Evolutionary conservation across 768 basidiomycete species (phyloP).

Genomic region (Kwoniella newhampshirensis): DNA sequence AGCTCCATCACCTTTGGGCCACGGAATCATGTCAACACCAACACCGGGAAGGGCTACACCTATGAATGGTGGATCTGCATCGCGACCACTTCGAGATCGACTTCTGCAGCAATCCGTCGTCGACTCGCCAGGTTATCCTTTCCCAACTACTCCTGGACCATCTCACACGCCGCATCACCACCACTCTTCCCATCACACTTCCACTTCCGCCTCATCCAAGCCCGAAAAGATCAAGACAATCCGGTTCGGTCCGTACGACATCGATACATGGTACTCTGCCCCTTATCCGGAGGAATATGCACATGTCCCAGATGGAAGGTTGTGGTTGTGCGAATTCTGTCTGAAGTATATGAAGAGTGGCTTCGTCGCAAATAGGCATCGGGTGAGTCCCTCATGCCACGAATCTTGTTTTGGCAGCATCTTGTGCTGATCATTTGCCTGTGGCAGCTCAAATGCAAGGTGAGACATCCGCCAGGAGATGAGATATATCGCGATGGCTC

Average conservation of each 20-base stretch:
- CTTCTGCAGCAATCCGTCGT: conserved; percentile 31
- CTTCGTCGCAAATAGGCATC: conserved; percentile 80
- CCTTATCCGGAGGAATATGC: conserved; percentile 98
- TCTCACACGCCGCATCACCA: conserved; percentile 35
- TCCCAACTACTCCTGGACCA: conserved; percentile 29
- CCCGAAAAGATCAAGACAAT: conserved; percentile 71
- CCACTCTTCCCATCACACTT: conserved; percentile 53
- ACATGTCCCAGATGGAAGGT: conserved; percentile 79
- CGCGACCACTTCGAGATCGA: conserved; percentile 41
- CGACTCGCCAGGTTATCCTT: conserved; percentile 16
- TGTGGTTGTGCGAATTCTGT: conserved; percentile 99
- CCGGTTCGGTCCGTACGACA: conserved; percentile 85
- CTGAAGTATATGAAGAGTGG: conserved; percentile 95
- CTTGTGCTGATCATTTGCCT: neutral
- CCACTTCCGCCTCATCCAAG: conserved; percentile 35
- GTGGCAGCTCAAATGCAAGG: conserved; percentile 85
- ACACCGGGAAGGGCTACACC: conserved; percentile 8
- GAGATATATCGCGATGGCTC: conserved; percentile 91
- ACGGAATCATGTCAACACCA: neutral
- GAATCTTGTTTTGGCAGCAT: neutral
- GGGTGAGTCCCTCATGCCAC: conserved; percentile 59
- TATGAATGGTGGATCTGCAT: conserved; percentile 7
- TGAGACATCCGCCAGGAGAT: conserved; percentile 92
- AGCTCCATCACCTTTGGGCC: conserved; percentile 17
- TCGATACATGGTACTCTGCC: conserved; percentile 98